Percentiles rank a stretch among this genome's conserved stretches.
Conservation (phyloP, 2,329 filamentous ascomycete species). For the Akanthomyces dipterigenus region DNA sequence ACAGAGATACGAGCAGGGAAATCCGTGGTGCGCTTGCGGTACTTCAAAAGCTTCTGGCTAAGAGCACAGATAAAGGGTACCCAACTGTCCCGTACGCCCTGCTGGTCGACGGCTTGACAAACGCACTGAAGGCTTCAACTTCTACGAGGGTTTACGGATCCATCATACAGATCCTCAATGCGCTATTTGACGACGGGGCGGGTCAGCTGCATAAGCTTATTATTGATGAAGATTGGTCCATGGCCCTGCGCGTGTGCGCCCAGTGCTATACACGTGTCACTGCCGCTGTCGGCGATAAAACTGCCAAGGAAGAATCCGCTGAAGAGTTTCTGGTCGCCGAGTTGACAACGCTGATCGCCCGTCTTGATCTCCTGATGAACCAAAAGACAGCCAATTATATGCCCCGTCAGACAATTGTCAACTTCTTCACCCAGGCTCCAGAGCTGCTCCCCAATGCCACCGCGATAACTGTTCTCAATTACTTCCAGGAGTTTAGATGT, state of each 20-base stretch:
- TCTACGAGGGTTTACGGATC: slow-evolving; percentile 40
- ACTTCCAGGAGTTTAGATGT: slow-evolving; percentile 62
- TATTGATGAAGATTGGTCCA: slow-evolving; percentile 59
- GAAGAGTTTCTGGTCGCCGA: slow-evolving; percentile 37
- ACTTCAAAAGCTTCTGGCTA: slow-evolving; percentile 55
- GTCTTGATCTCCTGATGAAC: slow-evolving; percentile 41
- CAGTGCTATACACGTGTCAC: slow-evolving; percentile 39
- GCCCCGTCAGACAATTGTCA: slow-evolving; percentile 59
- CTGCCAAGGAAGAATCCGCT: slow-evolving; percentile 21
- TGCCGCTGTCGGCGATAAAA: slow-evolving; percentile 16
- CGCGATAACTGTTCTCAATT: slow-evolving; percentile 56
- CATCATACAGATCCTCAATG: slow-evolving; percentile 47
- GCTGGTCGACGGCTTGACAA: slow-evolving; percentile 50
- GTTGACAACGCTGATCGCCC: slow-evolving; percentile 37
- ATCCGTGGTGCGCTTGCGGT: slow-evolving; percentile 58
- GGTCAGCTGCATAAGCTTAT: slow-evolving; percentile 49
- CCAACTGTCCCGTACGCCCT: slow-evolving; percentile 52
- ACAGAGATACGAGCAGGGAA: slow-evolving; percentile 47
- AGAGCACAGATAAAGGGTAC: slow-evolving; percentile 52
- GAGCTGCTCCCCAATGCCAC: slow-evolving; percentile 57
- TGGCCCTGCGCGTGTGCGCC: slow-evolving; percentile 52
- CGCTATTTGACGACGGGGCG: slow-evolving; percentile 46
- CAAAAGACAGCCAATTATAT: slow-evolving; percentile 47
- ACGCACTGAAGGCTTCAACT: slow-evolving; percentile 38
- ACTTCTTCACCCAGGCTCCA: slow-evolving; percentile 58